These are phyloP conservation scores for Saturnispora saitoi DNA, from an alignment of 805 yeast genomes.

Conservation along the genomic window DNA sequence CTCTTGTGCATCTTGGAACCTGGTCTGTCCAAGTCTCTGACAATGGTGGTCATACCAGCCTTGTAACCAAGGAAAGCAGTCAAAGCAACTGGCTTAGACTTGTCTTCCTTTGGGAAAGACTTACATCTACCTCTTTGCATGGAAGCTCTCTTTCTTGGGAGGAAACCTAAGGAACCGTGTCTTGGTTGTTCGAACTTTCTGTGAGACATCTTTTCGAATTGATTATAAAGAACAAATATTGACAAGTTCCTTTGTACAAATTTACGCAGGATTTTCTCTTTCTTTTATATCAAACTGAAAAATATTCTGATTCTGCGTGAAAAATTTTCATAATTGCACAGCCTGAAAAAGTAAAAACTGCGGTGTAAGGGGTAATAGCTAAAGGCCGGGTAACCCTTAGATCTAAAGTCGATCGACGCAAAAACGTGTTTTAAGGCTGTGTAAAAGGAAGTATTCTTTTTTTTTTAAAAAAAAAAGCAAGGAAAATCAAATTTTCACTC, in stretches of 20 bases:
- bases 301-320: neutral
- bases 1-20: slow-evolving; percentile 99
- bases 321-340: neutral
- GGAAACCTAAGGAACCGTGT: slow-evolving; percentile 99
- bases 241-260: neutral
- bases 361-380: slow-evolving; percentile 4
- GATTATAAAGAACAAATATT: slow-evolving; percentile 1
- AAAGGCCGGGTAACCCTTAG: slow-evolving; percentile 1
- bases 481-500: neutral
- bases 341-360: neutral
- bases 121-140: slow-evolving; percentile 97
- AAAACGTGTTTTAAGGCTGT: too few species aligned
- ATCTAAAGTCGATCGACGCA: neutral
- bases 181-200: slow-evolving; percentile 99
- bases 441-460: neutral
- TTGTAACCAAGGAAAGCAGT: slow-evolving; percentile 99
- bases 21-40: slow-evolving; percentile 99
- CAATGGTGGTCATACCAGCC: slow-evolving; percentile 99
- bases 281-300: neutral
- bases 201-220: slow-evolving; percentile 73
- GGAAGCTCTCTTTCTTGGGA: slow-evolving; percentile 99
- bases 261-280: neutral
- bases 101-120: slow-evolving; percentile 98
- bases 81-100: slow-evolving; percentile 94
- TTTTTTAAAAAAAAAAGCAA: neutral